Conservation (phyloP, 345 rosid genomes). For the Nephelium lappaceum region DNA sequence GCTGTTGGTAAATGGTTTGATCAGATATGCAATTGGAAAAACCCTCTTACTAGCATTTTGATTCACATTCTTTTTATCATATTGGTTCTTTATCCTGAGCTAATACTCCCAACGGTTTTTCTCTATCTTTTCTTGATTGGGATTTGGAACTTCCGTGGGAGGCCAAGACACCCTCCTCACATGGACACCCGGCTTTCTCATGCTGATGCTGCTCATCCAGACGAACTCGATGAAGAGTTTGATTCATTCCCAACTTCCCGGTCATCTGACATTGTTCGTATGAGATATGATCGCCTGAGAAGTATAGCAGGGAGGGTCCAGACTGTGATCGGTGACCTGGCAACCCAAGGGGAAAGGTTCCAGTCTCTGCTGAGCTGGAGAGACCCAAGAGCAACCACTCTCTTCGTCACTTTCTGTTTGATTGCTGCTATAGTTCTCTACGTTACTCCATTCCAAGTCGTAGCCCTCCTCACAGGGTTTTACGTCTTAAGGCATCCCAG, state of each 20-base stretch:
- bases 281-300: constrained; percentile 91
- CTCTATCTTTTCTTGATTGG: constrained; percentile 92
- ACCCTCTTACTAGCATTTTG: constrained; percentile 82
- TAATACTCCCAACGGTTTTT: constrained; percentile 84
- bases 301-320: constrained; percentile 92
- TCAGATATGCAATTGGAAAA: constrained; percentile 92
- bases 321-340: constrained; percentile 94
- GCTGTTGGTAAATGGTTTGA: constrained; percentile 90
- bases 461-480: constrained; percentile 66
- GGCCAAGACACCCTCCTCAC: constrained; percentile 95
- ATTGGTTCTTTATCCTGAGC: constrained; percentile 83
- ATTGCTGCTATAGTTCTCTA: constrained; percentile 79
- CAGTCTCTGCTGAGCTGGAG: constrained; percentile 91
- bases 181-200: constrained; percentile 93
- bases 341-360: constrained; percentile 92
- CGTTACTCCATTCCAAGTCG: constrained; percentile 88
- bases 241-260: constrained; percentile 85
- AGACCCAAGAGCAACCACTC: constrained; percentile 94
- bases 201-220: constrained; percentile 86
- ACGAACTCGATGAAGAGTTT: constrained; percentile 94
- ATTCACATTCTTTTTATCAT: constrained; percentile 84
- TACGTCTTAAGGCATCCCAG: constrained; percentile 90
- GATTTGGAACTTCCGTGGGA: constrained; percentile 87
- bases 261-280: constrained; percentile 68
- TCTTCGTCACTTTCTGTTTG: constrained; percentile 82